Conservation (phyloP, 2,329 filamentous ascomycete genomes). For the Penicillium decumbens region DNA sequence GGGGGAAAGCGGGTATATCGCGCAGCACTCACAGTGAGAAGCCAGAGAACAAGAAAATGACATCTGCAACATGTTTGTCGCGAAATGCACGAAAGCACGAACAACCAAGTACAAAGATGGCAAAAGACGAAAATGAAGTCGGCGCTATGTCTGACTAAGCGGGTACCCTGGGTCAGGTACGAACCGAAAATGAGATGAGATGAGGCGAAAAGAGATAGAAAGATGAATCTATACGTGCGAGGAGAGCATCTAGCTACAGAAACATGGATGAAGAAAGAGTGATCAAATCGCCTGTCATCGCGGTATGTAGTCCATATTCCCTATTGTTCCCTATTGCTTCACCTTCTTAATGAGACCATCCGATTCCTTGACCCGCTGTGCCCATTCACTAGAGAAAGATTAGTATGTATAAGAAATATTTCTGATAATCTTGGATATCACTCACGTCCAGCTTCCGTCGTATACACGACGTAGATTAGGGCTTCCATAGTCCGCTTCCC, state of each 20-base stretch:
- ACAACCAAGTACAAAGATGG: neutral
- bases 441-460: constrained; percentile 97
- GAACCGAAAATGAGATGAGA: neutral
- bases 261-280: neutral
- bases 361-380: constrained; percentile 45
- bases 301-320: neutral
- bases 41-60: constrained; percentile 18
- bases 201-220: neutral
- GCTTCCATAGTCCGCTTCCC: constrained; percentile 68
- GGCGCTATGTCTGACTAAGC: constrained; percentile 13
- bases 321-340: constrained; percentile 18
- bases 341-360: constrained; percentile 45
- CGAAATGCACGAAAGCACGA: constrained; percentile 1
- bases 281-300: neutral
- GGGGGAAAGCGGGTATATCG: constrained; percentile 17
- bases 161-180: neutral
- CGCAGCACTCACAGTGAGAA: constrained; percentile 28
- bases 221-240: neutral
- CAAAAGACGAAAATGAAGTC: neutral
- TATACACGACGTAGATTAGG: constrained; percentile 70
- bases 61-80: constrained; percentile 34
- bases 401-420: neutral
- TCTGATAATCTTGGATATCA: constrained; percentile 26
- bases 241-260: no score
- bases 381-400: constrained; percentile 44